Percentiles rank a stretch among this genome's conserved stretches.
These are phyloP conservation scores for Auricularia cornea DNA, from an alignment of 768 basidiomycete genomes.

Conservation along the genomic window DNA sequence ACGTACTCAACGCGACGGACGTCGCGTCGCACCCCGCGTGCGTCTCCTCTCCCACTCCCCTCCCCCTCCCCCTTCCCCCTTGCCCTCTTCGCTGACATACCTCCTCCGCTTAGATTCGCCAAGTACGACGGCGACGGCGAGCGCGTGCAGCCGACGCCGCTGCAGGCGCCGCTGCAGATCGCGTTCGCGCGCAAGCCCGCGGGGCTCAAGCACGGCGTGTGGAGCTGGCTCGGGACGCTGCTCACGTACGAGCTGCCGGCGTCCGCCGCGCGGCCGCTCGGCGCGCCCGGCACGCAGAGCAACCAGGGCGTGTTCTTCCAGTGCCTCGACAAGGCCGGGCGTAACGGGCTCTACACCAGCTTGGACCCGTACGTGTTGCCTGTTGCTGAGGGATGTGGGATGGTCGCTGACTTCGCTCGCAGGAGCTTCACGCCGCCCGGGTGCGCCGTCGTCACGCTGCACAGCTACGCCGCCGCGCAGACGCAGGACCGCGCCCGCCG, in stretches of 20 bases:
- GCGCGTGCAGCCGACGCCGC: background rate
- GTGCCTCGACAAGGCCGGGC: background rate
- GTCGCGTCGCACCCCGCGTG: background rate
- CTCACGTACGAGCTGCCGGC: background rate
- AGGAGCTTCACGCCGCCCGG: background rate
- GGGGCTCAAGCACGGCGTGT: background rate
- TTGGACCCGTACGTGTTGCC: background rate
- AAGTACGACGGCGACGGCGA: background rate
- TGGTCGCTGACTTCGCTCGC: background rate
- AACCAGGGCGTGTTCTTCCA: slow-evolving; percentile 1
- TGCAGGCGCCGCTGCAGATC: background rate
- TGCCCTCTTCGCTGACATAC: background rate
- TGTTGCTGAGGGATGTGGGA: no score
- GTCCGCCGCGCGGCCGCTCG: background rate
- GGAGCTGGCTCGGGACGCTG: background rate
- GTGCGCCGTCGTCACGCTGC: background rate
- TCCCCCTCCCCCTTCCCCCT: background rate
- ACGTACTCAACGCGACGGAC: background rate
- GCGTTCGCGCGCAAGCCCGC: background rate
- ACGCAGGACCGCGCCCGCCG: background rate
- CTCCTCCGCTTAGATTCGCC: no score
- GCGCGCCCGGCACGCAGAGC: background rate
- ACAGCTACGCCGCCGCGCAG: background rate
- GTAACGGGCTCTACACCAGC: background rate
- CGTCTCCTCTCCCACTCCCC: background rate